Conservation (phyloP, 179 eudicot species). For the Nepenthes alata region DNA sequence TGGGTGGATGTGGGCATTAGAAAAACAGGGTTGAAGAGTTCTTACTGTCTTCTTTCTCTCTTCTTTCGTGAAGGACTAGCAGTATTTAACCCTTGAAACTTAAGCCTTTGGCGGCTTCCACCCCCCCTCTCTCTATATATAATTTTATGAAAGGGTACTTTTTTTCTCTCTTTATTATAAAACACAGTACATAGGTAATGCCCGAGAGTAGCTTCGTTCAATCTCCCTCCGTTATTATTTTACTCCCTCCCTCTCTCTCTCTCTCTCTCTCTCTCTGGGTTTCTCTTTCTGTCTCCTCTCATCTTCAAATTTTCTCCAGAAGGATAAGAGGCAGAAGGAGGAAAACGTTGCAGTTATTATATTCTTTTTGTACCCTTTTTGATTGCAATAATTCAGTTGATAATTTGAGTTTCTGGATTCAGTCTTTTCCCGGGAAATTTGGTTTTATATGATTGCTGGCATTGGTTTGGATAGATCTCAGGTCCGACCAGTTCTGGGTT, state of each 20-base stretch:
- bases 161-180: no score
- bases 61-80: not conserved
- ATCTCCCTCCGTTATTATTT: not conserved
- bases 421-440: no score
- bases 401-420: no score
- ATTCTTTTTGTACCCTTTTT: no score
- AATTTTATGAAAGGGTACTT: not conserved
- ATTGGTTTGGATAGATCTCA: no score
- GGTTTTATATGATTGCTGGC: no score
- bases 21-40: no score
- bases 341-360: not conserved
- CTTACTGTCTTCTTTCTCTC: not conserved
- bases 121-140: not conserved
- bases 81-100: not conserved
- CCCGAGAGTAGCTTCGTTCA: not conserved
- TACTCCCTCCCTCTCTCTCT: constrained; percentile 1
- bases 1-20: no score
- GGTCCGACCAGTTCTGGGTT: no score
- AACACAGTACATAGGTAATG: not conserved
- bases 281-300: not conserved
- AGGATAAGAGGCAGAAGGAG: constrained; percentile 2
- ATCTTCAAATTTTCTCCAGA: not conserved
- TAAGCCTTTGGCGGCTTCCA: not conserved
- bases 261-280: not conserved
- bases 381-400: no score